A percentile compares a stretch with the other conserved stretches of the same genome.
phyloP scores from a whole-genome alignment of 345 rosid genomes.

The Barbarea vulgaris region DNA sequence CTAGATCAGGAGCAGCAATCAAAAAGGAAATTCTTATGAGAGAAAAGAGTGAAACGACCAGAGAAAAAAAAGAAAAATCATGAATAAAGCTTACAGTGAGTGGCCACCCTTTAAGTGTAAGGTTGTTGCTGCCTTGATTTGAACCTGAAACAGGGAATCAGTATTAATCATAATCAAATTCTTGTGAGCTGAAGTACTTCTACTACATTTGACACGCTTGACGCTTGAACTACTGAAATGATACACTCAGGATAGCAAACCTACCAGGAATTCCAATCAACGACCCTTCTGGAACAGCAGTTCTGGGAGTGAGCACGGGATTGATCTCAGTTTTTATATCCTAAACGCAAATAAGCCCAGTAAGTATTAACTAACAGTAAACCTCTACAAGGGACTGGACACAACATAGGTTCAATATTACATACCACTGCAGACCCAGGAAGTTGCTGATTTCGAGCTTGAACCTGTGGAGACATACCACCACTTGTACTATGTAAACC shows the following conservation, averaged over 20 bases:
- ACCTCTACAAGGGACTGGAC: constrained; percentile 4
- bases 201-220: constrained; percentile 15
- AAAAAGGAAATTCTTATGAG: neutral
- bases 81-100: constrained; percentile 63
- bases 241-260: constrained; percentile 23
- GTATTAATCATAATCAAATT: constrained; percentile 6
- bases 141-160: constrained; percentile 62
- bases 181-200: constrained; percentile 14
- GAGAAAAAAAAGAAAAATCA: neutral
- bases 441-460: constrained; percentile 80
- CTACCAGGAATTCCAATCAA: constrained; percentile 91
- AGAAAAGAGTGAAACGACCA: constrained; percentile 10
- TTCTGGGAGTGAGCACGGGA: constrained; percentile 84
- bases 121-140: constrained; percentile 82
- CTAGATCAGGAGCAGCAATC: constrained; percentile 43
- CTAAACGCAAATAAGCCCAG: constrained; percentile 56
- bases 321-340: constrained; percentile 90
- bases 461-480: constrained; percentile 91
- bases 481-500: constrained; percentile 84
- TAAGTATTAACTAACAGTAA: constrained; percentile 9
- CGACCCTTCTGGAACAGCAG: constrained; percentile 85
- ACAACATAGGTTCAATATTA: neutral
- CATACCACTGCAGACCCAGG: constrained; percentile 77
- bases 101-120: constrained; percentile 97
- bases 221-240: constrained; percentile 17